phyloP scores from a whole-genome alignment of 495 filamentous ascomycete genomes.

The Tuber brumale region DNA sequence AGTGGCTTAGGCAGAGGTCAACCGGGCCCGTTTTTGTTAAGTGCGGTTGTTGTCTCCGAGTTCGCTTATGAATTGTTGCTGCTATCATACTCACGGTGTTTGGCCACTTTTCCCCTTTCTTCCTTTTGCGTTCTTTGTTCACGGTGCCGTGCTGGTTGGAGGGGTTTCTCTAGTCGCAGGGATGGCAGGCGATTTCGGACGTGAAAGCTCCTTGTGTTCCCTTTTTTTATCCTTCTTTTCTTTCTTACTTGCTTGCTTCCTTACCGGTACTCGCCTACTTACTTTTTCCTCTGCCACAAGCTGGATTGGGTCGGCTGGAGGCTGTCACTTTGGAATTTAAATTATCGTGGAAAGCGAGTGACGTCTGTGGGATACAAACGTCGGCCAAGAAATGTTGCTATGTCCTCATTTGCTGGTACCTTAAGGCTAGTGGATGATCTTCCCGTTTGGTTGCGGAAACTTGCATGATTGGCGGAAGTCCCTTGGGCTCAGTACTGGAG shows the following conservation, averaged over 20 bases:
- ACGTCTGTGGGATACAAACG: neutral
- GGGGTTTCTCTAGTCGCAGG: neutral
- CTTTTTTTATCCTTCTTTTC: neutral
- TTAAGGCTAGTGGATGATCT: neutral
- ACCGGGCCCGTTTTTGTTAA: neutral
- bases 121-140: neutral
- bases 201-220: neutral
- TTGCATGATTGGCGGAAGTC: neutral
- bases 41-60: neutral
- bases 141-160: neutral
- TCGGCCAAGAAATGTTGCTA: neutral
- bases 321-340: too few species aligned
- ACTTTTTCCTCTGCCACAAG: neutral
- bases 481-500: neutral
- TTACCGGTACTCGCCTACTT: too few species aligned
- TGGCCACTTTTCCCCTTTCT: neutral
- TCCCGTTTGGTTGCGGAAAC: neutral
- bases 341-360: neutral
- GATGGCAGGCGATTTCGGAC: neutral
- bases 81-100: neutral
- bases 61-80: neutral
- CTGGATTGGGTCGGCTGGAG: neutral
- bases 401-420: neutral
- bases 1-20: neutral
- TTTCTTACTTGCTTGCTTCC: neutral